Percentiles rank a stretch among this genome's conserved stretches.
These are phyloP conservation scores for Bacidia gigantensis DNA, from an alignment of 495 filamentous ascomycete species.

Conservation along the genomic window DNA sequence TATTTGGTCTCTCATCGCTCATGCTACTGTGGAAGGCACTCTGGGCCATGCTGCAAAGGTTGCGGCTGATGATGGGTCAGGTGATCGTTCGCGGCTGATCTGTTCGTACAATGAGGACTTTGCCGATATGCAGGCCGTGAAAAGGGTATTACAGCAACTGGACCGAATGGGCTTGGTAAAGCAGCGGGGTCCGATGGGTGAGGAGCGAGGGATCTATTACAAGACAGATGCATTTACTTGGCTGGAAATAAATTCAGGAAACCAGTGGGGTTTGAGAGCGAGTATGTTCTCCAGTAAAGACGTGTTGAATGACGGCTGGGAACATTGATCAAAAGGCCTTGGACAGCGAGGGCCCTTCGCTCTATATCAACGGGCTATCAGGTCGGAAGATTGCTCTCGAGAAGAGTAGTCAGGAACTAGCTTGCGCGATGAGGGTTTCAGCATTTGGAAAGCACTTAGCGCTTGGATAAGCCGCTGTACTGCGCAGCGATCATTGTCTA, in stretches of 20 bases:
- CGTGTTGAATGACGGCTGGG: conserved; percentile 17
- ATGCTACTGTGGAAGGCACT: conserved; percentile 46
- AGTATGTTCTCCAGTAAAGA: conserved; percentile 35
- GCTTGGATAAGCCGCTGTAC: too few relatives aligned
- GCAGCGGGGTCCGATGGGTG: conserved; percentile 8
- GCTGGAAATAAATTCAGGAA: conserved; percentile 50
- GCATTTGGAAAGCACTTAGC: too few relatives aligned
- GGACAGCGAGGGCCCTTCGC: not conserved
- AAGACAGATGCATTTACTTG: conserved; percentile 71
- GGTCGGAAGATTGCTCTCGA: too few relatives aligned
- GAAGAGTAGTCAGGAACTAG: too few relatives aligned
- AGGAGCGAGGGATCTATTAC: conserved; percentile 51
- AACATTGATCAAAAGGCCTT: not conserved
- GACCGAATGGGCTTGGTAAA: conserved; percentile 45
- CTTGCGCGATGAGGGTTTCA: too few relatives aligned
- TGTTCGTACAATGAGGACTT: conserved; percentile 71
- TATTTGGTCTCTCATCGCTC: conserved; percentile 49
- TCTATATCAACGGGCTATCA: too few relatives aligned
- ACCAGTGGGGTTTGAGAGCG: conserved; percentile 54
- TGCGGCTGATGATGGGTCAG: conserved; percentile 35
- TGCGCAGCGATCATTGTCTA: too few relatives aligned
- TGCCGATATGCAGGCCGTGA: conserved; percentile 51
- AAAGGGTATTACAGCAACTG: conserved; percentile 46
- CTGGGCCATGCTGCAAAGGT: conserved; percentile 61
- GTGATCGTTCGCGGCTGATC: conserved; percentile 37